A percentile compares a stretch with the other conserved stretches of the same genome.
Conservation (phyloP, 352 stramenopile genomes). For the Phytophthora syringae region DNA sequence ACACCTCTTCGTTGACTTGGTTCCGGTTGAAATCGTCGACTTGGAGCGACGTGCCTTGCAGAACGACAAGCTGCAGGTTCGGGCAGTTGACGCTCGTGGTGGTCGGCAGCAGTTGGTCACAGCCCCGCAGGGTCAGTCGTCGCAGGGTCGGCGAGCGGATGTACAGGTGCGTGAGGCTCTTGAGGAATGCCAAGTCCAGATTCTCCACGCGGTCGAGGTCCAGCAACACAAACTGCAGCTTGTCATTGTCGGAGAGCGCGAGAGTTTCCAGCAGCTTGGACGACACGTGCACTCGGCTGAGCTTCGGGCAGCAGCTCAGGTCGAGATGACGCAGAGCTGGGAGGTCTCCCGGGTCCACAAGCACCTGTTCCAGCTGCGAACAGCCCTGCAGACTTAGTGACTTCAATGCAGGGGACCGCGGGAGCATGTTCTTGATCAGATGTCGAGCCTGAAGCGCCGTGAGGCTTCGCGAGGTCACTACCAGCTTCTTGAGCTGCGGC, state of each 20-base stretch:
- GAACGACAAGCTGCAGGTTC: slow-evolving; percentile 36
- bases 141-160: slow-evolving; percentile 51
- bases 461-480: slow-evolving; percentile 56
- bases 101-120: slow-evolving; percentile 41
- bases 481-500: slow-evolving; percentile 53
- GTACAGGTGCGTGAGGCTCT: slow-evolving; percentile 60
- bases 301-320: slow-evolving; percentile 51
- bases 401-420: slow-evolving; percentile 30
- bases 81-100: slow-evolving; percentile 51
- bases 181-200: slow-evolving; percentile 72
- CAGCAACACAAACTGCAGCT: slow-evolving; percentile 54
- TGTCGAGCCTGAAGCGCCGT: slow-evolving; percentile 44
- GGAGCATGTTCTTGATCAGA: slow-evolving; percentile 54
- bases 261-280: slow-evolving; percentile 51
- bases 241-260: slow-evolving; percentile 50
- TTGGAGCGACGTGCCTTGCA: slow-evolving; percentile 55
- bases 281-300: slow-evolving; percentile 64
- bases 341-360: slow-evolving; percentile 63
- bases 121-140: slow-evolving; percentile 54
- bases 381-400: slow-evolving; percentile 52
- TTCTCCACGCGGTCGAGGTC: slow-evolving; percentile 40
- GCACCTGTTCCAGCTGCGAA: slow-evolving; percentile 60
- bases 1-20: slow-evolving; percentile 23
- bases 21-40: slow-evolving; percentile 45
- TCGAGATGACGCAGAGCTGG: slow-evolving; percentile 48